Conservation (phyloP, 192 early-diverging fungal species). For the Blastocladiella britannica region DNA sequence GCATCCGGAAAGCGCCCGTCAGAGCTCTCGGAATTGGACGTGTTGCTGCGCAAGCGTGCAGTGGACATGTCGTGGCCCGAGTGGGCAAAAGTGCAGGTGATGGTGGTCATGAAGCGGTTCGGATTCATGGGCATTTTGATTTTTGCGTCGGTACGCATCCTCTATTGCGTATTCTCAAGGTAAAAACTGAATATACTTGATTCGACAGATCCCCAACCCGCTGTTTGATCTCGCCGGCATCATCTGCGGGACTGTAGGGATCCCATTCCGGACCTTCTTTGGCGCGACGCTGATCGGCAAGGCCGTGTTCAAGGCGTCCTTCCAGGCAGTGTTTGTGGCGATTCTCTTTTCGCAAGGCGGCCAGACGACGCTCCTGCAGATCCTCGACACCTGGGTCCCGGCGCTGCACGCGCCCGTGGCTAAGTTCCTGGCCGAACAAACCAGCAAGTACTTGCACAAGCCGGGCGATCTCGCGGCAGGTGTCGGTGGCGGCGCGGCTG, state of each 20-base stretch:
- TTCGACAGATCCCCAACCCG: slow-evolving; percentile 69
- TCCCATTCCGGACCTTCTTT: slow-evolving; percentile 87
- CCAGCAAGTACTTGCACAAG: slow-evolving; percentile 12
- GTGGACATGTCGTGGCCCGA: slow-evolving; percentile 42
- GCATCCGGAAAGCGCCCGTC: slow-evolving; percentile 27
- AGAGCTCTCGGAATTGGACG: slow-evolving; percentile 21
- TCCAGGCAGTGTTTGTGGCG: slow-evolving; percentile 66
- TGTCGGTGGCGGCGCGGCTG: slow-evolving; percentile 7
- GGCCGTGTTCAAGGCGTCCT: slow-evolving; percentile 63
- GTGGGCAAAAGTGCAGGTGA: slow-evolving; percentile 37
- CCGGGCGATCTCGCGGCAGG: slow-evolving; percentile 3
- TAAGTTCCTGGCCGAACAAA: slow-evolving; percentile 6
- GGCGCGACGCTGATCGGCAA: slow-evolving; percentile 89
- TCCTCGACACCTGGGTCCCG: slow-evolving; percentile 30
- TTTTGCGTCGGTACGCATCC: slow-evolving; percentile 51
- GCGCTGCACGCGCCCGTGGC: slow-evolving; percentile 6
- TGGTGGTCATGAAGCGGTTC: slow-evolving; percentile 45
- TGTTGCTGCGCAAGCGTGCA: slow-evolving; percentile 20
- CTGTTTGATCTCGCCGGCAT: slow-evolving; percentile 93
- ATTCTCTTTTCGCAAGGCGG: slow-evolving; percentile 63
- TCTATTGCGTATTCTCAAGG: slow-evolving; percentile 1
- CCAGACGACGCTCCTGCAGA: slow-evolving; percentile 29
- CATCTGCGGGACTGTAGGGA: slow-evolving; percentile 72
- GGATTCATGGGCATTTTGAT: slow-evolving; percentile 82
- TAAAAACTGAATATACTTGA: not conserved